phyloP scores from a whole-genome alignment of 2,329 filamentous ascomycete genomes.

The Rugonectria rugulosa region DNA sequence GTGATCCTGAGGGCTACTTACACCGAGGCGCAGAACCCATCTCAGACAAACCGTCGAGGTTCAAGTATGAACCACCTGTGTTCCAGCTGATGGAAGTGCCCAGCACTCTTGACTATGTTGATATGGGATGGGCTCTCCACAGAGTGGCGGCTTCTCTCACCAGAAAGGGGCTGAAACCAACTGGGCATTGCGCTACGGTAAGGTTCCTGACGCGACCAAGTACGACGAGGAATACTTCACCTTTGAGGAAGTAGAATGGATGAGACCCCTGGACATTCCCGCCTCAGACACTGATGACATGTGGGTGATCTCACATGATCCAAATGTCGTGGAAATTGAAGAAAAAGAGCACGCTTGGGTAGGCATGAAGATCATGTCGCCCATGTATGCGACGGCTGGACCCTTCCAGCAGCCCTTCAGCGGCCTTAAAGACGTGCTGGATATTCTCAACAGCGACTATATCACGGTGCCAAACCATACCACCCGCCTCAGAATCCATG shows the following conservation, averaged over 20 bases:
- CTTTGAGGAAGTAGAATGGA: too few species aligned
- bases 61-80: neutral
- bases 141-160: neutral
- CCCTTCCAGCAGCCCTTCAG: neutral
- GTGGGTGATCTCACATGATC: slow-evolving; percentile 21
- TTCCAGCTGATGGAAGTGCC: too few species aligned
- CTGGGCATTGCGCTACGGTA: neutral
- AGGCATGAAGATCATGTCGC: slow-evolving; percentile 25
- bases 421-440: neutral
- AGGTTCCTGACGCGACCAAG: neutral
- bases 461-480: slow-evolving; percentile 22
- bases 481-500: slow-evolving; percentile 17
- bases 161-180: neutral
- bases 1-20: neutral
- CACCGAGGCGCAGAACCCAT: neutral
- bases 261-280: neutral
- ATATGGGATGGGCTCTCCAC: slow-evolving; percentile 2
- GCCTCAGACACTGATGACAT: neutral
- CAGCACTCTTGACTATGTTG: neutral
- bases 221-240: too few species aligned
- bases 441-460: slow-evolving; percentile 7
- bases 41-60: neutral
- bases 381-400: neutral
- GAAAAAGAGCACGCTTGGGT: slow-evolving; percentile 23
- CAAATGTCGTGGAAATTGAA: slow-evolving; percentile 15